Percentiles rank a stretch among this genome's conserved stretches.
Evolutionary conservation across 176 grass and related monocot genomes (phyloP).

Genomic region (Pontederia paniculata): DNA sequence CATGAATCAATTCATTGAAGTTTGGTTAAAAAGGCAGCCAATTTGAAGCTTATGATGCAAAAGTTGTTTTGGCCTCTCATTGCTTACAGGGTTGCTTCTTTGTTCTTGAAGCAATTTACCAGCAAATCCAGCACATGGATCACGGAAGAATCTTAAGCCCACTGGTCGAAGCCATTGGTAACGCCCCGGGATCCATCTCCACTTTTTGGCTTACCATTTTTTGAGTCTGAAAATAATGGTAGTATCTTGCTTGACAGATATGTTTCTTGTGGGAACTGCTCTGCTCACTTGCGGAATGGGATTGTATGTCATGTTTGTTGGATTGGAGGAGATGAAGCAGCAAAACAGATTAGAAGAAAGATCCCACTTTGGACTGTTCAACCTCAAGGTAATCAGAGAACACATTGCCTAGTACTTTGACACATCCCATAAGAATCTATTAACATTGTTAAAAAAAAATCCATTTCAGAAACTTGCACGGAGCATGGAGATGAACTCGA

Average conservation of each 20-base stretch:
- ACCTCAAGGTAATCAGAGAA: constrained; percentile 28
- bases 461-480: constrained; percentile 57
- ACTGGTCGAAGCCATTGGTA: constrained; percentile 61
- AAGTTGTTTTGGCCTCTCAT: neutral
- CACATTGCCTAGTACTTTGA: neutral
- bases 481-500: constrained; percentile 34
- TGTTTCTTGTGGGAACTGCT: constrained; percentile 81
- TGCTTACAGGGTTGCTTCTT: constrained; percentile 46
- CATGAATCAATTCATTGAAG: neutral
- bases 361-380: constrained; percentile 40
- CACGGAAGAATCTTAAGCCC: constrained; percentile 39
- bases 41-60: neutral
- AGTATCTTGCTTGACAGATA: constrained; percentile 30
- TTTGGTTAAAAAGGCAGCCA: neutral
- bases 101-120: constrained; percentile 39
- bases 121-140: constrained; percentile 35
- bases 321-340: constrained; percentile 22
- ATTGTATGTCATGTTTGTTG: constrained; percentile 46
- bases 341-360: constrained; percentile 5
- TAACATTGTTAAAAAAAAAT: neutral
- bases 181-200: neutral
- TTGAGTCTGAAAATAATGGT: too few species aligned
- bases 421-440: neutral
- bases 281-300: constrained; percentile 81
- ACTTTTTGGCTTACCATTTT: neutral